Evolutionary conservation across 2,329 filamentous ascomycete genomes (phyloP).

Genomic region (Rhynchosporium agropyri): DNA sequence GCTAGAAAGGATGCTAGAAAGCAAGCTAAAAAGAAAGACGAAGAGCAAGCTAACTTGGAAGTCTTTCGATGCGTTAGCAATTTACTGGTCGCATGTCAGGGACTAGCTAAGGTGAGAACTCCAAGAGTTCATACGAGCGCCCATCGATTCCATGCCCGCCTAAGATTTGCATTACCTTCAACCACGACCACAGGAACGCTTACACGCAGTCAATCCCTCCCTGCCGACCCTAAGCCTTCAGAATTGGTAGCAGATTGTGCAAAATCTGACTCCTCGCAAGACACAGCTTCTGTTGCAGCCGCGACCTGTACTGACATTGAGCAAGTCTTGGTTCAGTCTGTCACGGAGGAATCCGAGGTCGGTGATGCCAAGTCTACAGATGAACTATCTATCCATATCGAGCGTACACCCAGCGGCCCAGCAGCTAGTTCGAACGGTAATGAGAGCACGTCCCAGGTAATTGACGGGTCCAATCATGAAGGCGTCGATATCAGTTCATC

Average conservation of each 20-base stretch:
- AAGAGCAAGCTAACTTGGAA: neutral
- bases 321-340: conserved; percentile 3
- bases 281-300: neutral
- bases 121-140: too few species aligned
- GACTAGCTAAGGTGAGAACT: neutral
- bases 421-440: neutral
- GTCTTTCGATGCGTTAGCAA: neutral
- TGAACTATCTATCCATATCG: conserved; percentile 6
- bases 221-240: too few species aligned
- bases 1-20: too few species aligned
- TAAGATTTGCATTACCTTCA: neutral
- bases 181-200: neutral
- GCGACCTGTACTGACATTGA: neutral
- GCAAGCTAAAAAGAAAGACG: too few species aligned
- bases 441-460: too few species aligned
- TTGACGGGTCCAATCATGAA: neutral
- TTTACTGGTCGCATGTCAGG: neutral
- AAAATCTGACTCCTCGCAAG: neutral
- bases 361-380: conserved; percentile 28
- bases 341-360: conserved; percentile 20
- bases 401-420: neutral
- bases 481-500: neutral
- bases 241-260: neutral
- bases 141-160: neutral
- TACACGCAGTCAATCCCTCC: too few species aligned